Percentiles rank a stretch among this genome's conserved stretches.
Conservation (phyloP, 129 eudicot species). For the Flaveria robusta region DNA sequence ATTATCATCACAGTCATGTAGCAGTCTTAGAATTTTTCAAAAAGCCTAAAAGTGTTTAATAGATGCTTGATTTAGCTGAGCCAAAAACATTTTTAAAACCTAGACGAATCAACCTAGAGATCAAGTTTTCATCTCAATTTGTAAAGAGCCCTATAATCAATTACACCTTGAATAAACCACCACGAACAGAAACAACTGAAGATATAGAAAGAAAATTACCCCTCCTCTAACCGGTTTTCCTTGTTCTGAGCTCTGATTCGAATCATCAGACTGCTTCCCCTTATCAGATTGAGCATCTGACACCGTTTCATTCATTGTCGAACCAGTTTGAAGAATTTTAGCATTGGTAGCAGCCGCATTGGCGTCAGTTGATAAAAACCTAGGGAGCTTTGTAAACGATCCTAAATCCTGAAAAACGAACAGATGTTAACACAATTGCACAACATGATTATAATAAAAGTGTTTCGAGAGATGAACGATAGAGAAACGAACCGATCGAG, state of each 20-base stretch:
- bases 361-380: conserved; percentile 50
- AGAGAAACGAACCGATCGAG: conserved; percentile 38
- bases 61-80: too few relatives aligned
- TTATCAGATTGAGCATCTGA: conserved; percentile 40
- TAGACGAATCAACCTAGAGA: too few relatives aligned
- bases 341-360: conserved; percentile 24
- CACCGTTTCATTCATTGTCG: conserved; percentile 29
- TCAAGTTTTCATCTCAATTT: too few relatives aligned
- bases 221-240: conserved; percentile 79
- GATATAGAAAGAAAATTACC: conserved; percentile 40
- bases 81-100: too few relatives aligned
- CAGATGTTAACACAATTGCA: not conserved
- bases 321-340: conserved; percentile 30
- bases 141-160: not conserved
- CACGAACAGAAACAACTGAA: not conserved
- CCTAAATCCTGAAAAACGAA: conserved; percentile 34
- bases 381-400: conserved; percentile 34
- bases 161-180: not conserved
- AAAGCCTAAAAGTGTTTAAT: not conserved
- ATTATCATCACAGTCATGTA: conserved; percentile 3
- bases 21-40: conserved; percentile 13
- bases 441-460: not conserved
- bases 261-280: conserved; percentile 53
- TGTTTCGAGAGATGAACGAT: not conserved
- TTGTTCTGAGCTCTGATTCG: conserved; percentile 52